Conservation (phyloP, 2,329 filamentous ascomycete genomes). For the Pestalotiopsis sp. region DNA sequence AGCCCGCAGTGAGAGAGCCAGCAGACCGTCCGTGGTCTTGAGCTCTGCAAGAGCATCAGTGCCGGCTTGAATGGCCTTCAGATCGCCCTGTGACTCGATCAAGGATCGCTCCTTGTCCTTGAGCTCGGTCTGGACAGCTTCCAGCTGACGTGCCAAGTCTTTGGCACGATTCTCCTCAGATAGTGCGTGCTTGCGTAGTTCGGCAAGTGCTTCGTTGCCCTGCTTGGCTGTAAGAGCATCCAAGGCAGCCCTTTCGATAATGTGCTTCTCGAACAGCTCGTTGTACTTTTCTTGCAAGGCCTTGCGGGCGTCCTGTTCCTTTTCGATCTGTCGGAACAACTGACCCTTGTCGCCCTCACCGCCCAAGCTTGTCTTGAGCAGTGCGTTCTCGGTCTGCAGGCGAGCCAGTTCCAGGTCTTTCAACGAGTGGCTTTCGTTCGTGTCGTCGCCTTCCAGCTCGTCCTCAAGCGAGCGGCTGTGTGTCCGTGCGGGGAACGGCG, state of each 20-base stretch:
- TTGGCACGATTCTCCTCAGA: conserved; percentile 51
- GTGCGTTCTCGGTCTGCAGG: conserved; percentile 62
- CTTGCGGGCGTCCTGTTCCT: conserved; percentile 51
- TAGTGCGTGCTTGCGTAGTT: conserved; percentile 51
- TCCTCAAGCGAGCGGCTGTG: conserved; percentile 50
- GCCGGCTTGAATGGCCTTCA: conserved; percentile 48
- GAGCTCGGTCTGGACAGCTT: conserved; percentile 43
- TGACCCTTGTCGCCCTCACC: conserved; percentile 56
- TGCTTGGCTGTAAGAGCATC: conserved; percentile 54
- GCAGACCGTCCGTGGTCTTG: conserved; percentile 60
- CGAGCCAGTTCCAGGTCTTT: conserved; percentile 56
- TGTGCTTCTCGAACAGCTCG: conserved; percentile 60
- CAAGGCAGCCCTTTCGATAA: conserved; percentile 60
- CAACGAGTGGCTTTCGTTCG: conserved; percentile 42
- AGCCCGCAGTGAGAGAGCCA: conserved; percentile 59
- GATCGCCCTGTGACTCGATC: conserved; percentile 52
- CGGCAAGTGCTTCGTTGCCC: conserved; percentile 53
- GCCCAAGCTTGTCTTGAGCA: conserved; percentile 57
- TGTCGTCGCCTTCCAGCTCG: conserved; percentile 54
- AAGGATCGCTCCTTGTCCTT: conserved; percentile 59
- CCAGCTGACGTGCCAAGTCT: conserved; percentile 46
- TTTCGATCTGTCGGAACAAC: conserved; percentile 59
- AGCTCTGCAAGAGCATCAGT: conserved; percentile 58
- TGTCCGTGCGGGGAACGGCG: conserved; percentile 38
- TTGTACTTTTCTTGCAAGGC: conserved; percentile 57